phyloP scores from a whole-genome alignment of 2,329 filamentous ascomycete genomes.

The Epichloe aotearoae region DNA sequence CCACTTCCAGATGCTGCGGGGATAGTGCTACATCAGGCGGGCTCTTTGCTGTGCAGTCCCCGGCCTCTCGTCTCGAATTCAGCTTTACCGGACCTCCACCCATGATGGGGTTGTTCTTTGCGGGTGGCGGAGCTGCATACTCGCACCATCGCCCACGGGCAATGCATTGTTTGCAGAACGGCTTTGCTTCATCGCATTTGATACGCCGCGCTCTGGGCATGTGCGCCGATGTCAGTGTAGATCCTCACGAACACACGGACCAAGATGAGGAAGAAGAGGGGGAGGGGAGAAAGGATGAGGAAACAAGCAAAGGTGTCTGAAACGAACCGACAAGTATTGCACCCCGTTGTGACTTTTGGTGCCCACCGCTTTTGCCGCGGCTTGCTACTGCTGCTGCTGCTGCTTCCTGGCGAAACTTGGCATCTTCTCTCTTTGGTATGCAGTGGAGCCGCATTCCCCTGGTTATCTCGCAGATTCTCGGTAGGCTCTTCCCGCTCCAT shows the following conservation, averaged over 20 bases:
- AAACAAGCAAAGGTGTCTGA: too few species aligned
- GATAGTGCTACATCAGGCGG: not conserved
- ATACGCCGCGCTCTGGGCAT: not conserved
- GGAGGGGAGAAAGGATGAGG: too few species aligned
- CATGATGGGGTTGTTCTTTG: not conserved
- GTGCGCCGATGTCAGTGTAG: not conserved
- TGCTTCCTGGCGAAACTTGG: not conserved
- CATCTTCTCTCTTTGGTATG: not conserved
- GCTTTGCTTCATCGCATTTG: constrained; percentile 3
- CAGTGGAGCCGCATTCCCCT: not conserved
- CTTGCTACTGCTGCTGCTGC: not conserved
- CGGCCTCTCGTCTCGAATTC: not conserved
- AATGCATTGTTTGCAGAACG: constrained; percentile 3
- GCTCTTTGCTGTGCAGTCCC: not conserved
- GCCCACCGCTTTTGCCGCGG: constrained; percentile 4
- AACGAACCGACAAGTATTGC: constrained; percentile 5
- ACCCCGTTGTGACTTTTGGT: constrained; percentile 3
- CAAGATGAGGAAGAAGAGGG: not conserved
- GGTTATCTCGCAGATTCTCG: not conserved
- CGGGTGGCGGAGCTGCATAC: not conserved
- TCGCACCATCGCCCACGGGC: constrained; percentile 4
- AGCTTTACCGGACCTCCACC: not conserved
- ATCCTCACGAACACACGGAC: not conserved
- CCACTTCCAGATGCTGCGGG: not conserved
- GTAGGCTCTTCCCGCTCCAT: not conserved